Evolutionary conservation across 441 rosid genomes (phyloP), one percentile per base, ranked within the genome.

Genomic region (Daphne laureola): DNA sequence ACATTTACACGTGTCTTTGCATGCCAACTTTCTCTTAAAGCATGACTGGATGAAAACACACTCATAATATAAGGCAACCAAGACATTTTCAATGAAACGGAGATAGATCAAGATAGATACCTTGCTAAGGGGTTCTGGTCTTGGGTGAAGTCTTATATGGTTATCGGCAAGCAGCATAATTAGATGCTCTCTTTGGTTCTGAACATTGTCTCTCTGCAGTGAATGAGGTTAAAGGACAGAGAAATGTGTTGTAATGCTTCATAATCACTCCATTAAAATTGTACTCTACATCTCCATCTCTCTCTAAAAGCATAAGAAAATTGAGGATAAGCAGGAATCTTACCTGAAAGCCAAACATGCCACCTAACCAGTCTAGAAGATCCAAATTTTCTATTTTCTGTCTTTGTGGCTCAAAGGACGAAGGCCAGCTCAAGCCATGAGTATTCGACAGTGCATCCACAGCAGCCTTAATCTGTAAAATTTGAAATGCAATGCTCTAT

Each of bases 311-410:
- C 4, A 2, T 25, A 17, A 4, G 13, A 8, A 8, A 4, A 16
- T 14, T 49, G 52, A 6, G 31, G 40, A 14, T 15, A 5, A n/a
- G 42, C 4, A 12, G 27, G 58, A 53, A 54, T 58, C 86, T 53
- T 83, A 67, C 99, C 96, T 93, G 99, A 75, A 93, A 93, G 50
- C 99, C 96, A 63, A 90, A 93, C 97, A 90, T 85, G 31, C 97
- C 97, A 64, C 95, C 81, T 68, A 90, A 70, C 97, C 99, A 93
- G 69, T 93, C 99, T 25, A 93, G 90, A 74, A 93, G 79, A 69
- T 93, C 99, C 35, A 90, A 54, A 59, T 93, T 92, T 59, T 95
- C 91, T 5, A 86, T 64, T 78, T 82, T 90, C 71, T 83, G 92
- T 75, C 85, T 78, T 51, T 82, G 88, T 65, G 78, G 93, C 72